Base-by-base conservation (phyloP, 1,139 yeast genomes). In the Lodderomyces theae region DNA sequence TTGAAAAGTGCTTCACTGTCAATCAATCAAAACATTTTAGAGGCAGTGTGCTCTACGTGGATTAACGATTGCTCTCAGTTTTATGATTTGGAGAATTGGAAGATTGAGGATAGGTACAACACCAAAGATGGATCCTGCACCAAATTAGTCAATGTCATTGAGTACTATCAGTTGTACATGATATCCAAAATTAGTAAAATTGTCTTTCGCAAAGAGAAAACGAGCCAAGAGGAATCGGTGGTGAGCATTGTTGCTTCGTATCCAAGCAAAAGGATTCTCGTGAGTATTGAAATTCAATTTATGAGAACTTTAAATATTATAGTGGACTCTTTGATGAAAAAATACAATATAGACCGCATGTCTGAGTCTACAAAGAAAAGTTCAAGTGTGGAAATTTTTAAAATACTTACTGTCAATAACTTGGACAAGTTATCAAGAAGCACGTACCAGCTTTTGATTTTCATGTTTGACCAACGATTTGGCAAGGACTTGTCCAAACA, bases 1-100 rank as follows among this genome's bases (percentile, higher is more conserved):
- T 58, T 72, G 41, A 53, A 74, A 42, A 59, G 51, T 23, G 56
- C 68, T 3, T 62, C 72, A 3, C 31, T 51, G 9, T 52, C 61
- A 18, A 62, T 69, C 11, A 69, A 66, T 44, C 76, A 69, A 47
- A 64, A 63, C 40, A 60, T 70, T 3, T 50, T 71, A 41, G 77
- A 72, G 50, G 76, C 74, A 0, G 50, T 66, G 2, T 71, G 77
- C 50, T 60, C 77, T 4, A 70, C 68, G 1, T 72, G 77, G 77
- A 69, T 71, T 2, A 72, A 72, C 48, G 77, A 72, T 49, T 71
- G 76, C 48, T 57, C 72, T 2, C 77, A 72, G 48, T 66, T 72
- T 36, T 70, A 66, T 51, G 75, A 69, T 41, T 54, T 72, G 25
- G 77, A 72, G 43, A 61, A 57, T 38, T 71, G 77, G 76, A 70